phyloP scores from a whole-genome alignment of 768 basidiomycete species.

The Panaeolus papilionaceus region DNA sequence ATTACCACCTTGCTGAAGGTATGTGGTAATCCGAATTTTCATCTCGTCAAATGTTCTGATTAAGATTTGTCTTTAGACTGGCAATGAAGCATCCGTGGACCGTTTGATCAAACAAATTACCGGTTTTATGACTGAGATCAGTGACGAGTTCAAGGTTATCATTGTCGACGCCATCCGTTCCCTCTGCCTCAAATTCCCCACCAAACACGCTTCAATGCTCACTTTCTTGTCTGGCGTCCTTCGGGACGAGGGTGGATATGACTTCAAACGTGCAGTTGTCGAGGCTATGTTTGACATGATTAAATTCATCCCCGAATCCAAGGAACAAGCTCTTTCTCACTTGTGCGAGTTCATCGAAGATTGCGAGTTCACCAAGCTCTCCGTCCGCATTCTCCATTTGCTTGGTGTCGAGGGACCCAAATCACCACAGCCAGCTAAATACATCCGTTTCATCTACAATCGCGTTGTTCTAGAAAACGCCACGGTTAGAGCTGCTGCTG shows the following conservation, averaged over 20 bases:
- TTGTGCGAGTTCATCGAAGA: conserved; percentile 99
- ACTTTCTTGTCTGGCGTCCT: conserved; percentile 96
- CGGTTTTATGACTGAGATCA: conserved; percentile 98
- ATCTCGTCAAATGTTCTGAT: conserved; percentile 8
- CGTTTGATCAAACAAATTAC: conserved; percentile 99
- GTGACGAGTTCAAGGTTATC: conserved; percentile 99
- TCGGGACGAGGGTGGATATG: conserved; percentile 98
- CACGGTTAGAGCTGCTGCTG: conserved; percentile 95
- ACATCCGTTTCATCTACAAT: conserved; percentile 99
- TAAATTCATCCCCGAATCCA: conserved; percentile 94
- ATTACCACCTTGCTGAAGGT: conserved; percentile 98
- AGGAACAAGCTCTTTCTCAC: conserved; percentile 97
- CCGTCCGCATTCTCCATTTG: conserved; percentile 94
- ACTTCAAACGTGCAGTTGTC: conserved; percentile 98
- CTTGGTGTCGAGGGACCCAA: conserved; percentile 97
- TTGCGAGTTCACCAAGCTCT: conserved; percentile 99
- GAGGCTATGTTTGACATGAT: conserved; percentile 99
- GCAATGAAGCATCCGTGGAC: conserved; percentile 98
- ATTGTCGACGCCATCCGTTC: conserved; percentile 99
- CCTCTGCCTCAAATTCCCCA: conserved; percentile 97
- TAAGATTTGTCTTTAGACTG: conserved; percentile 65
- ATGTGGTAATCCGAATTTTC: conserved; percentile 19
- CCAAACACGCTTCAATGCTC: conserved; percentile 97
- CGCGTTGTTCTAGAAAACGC: conserved; percentile 98
- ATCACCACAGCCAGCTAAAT: conserved; percentile 96